Evolutionary conservation across 2,329 filamentous ascomycete species (phyloP), one percentile per base, ranked within the genome.

Genomic region (Xylaria sp.): DNA sequence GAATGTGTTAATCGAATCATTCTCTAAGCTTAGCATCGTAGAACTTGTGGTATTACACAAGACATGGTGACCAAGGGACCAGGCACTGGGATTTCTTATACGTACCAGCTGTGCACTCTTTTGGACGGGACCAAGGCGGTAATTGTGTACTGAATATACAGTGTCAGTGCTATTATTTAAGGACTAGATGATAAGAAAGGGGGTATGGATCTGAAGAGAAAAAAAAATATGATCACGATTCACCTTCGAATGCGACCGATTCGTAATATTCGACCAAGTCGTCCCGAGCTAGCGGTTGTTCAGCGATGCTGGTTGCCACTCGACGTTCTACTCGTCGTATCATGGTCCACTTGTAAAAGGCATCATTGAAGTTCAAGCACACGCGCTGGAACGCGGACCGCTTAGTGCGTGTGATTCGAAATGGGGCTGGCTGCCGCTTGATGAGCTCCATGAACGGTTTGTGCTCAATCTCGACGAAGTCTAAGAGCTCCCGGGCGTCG

Each of bases 401-500:
- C 68, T 79, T 69, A 1, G 69, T 40, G n/a, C 78, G 68, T 0
- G 78, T 80, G 35, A 80, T 58, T 5, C 65, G 58, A 12, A 70
- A 70, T 1, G 67, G 67, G 3, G 40, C 40, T 2, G 50, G 21
- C 59, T 75, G 72, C 29, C 78, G 66, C 51, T 75, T 72, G 64
- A 78, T 69, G 53, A 76, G 72, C 18, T 59, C 71, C n/a, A 78
- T 66, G n/a, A 74, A 71, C 18, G 50, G 66, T 58, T 74, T 75
- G 66, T 8, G 75, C 72, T 40, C 32, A 6, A 25, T 61, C 42
- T 80, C 73, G 69, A 77, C 74, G 1, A 66, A 70, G 5, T 69
- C 64, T 32, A 81, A 70, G 27, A 79, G 75, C 2, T 69, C 65
- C 10, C 73, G 66, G 2, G 65, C 65, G 13, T 70, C 60, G 4